Conservation (phyloP, 2,329 filamentous ascomycete species). For the Falciphora oryzae region DNA sequence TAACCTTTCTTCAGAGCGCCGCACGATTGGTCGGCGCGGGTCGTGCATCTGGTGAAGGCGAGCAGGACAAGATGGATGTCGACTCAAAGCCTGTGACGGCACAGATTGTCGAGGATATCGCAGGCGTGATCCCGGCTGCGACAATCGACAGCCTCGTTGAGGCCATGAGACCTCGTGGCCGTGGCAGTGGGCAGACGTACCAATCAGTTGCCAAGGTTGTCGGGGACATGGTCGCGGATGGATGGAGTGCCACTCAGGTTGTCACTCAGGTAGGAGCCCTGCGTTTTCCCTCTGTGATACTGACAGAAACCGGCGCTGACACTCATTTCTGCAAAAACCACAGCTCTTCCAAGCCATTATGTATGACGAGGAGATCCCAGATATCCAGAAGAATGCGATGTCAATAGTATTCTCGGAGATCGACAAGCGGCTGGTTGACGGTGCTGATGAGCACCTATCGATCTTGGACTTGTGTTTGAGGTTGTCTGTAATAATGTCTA, state of each 20-base stretch:
- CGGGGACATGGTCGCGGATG: slow-evolving; percentile 88
- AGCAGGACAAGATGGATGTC: slow-evolving; percentile 53
- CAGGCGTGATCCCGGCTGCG: slow-evolving; percentile 77
- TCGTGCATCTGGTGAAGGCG: slow-evolving; percentile 33
- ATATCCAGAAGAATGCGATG: slow-evolving; percentile 86
- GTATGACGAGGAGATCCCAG: slow-evolving; percentile 76
- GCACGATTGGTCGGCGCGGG: slow-evolving; percentile 72
- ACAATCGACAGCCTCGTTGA: slow-evolving; percentile 66
- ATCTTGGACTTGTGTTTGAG: slow-evolving; percentile 80
- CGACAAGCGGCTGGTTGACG: slow-evolving; percentile 91
- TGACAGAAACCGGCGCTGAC: slow-evolving; percentile 16
- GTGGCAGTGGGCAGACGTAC: slow-evolving; percentile 59
- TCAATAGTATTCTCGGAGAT: slow-evolving; percentile 86
- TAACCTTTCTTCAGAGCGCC: slow-evolving; percentile 94
- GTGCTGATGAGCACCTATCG: slow-evolving; percentile 89
- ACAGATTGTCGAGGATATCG: slow-evolving; percentile 85
- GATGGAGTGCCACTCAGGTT: slow-evolving; percentile 91
- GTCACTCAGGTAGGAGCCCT: slow-evolving; percentile 60
- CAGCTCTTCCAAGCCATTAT: slow-evolving; percentile 78
- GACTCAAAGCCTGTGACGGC: slow-evolving; percentile 63
- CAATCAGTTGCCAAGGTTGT: slow-evolving; percentile 71
- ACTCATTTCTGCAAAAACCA: slow-evolving; percentile 1
- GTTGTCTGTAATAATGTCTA: slow-evolving; percentile 66
- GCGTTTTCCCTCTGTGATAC: not conserved
- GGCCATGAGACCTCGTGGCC: slow-evolving; percentile 68